phyloP scores from a whole-genome alignment of 2,329 filamentous ascomycete genomes.

The Lithohypha guttulata region DNA sequence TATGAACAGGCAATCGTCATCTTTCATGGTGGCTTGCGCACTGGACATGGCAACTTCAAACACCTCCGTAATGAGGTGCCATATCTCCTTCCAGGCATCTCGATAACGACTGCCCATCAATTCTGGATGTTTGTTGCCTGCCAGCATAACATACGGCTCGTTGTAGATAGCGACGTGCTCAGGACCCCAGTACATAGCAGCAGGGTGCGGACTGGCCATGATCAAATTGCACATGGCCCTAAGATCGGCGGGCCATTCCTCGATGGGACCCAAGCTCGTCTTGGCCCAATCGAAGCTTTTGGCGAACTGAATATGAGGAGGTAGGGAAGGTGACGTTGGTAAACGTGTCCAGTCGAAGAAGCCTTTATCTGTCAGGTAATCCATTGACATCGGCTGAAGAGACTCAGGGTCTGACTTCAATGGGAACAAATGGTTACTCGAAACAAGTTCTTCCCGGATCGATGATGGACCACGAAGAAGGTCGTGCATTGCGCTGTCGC shows the following conservation, averaged over 20 bases:
- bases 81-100: constrained; percentile 63
- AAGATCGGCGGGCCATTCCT: constrained; percentile 59
- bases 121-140: constrained; percentile 63
- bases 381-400: constrained; percentile 1
- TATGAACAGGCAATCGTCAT: constrained; percentile 68
- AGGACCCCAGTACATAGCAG: constrained; percentile 69
- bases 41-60: constrained; percentile 57
- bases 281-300: constrained; percentile 61
- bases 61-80: constrained; percentile 57
- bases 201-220: constrained; percentile 66
- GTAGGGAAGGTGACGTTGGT: constrained; percentile 51
- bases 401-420: constrained; percentile 18
- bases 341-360: constrained; percentile 77
- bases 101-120: constrained; percentile 64
- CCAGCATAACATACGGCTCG: constrained; percentile 58
- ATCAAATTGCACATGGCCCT: constrained; percentile 71
- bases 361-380: constrained; percentile 29
- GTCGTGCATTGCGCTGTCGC: constrained; percentile 9
- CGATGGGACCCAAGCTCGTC: constrained; percentile 65
- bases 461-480: constrained; percentile 11
- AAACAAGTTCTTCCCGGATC: constrained; percentile 22
- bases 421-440: constrained; percentile 29
- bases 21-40: constrained; percentile 73
- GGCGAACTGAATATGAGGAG: constrained; percentile 62
- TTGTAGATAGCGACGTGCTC: constrained; percentile 62